A percentile compares a stretch with the other conserved stretches of the same genome.
Conservation (phyloP, 495 filamentous ascomycete species). For the Terfezia boudieri region DNA sequence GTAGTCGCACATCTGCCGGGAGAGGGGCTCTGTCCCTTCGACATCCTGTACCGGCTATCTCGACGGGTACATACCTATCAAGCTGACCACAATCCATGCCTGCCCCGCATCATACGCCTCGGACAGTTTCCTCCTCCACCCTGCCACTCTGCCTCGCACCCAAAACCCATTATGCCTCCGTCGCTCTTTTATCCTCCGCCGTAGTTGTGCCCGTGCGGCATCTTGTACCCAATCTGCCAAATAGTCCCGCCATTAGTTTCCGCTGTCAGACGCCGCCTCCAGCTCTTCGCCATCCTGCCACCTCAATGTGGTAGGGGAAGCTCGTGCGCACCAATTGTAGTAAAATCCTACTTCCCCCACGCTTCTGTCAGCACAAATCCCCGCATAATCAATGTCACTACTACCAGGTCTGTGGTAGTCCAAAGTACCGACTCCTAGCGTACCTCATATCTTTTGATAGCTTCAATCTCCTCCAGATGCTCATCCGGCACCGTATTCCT, state of each 20-base stretch:
- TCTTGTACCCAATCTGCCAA: conserved; percentile 82
- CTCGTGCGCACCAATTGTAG: conserved; percentile 50
- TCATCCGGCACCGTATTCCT: conserved; percentile 26
- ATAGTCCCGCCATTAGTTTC: conserved; percentile 8
- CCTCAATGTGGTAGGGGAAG: too few relatives aligned
- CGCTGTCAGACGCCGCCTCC: conserved; percentile 1
- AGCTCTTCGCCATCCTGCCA: neutral
- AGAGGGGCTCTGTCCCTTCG: neutral
- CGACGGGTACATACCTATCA: conserved; percentile 37
- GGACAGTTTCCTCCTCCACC: conserved; percentile 62
- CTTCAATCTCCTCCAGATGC: conserved; percentile 83
- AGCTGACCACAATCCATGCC: conserved; percentile 91
- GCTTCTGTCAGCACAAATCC: too few relatives aligned
- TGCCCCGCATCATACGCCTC: conserved; percentile 92
- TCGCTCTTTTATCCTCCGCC: conserved; percentile 47
- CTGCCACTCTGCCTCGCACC: conserved; percentile 43
- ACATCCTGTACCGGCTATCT: neutral
- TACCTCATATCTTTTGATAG: conserved; percentile 93
- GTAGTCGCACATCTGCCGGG: too few relatives aligned
- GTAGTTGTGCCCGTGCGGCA: conserved; percentile 67
- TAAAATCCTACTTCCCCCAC: conserved; percentile 37
- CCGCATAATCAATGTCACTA: too few relatives aligned
- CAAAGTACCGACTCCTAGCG: conserved; percentile 1
- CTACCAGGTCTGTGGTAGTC: conserved; percentile 15
- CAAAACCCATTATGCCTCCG: conserved; percentile 55